Base-by-base conservation (phyloP, 1,139 yeast species). In the Taphrina deformans region DNA sequence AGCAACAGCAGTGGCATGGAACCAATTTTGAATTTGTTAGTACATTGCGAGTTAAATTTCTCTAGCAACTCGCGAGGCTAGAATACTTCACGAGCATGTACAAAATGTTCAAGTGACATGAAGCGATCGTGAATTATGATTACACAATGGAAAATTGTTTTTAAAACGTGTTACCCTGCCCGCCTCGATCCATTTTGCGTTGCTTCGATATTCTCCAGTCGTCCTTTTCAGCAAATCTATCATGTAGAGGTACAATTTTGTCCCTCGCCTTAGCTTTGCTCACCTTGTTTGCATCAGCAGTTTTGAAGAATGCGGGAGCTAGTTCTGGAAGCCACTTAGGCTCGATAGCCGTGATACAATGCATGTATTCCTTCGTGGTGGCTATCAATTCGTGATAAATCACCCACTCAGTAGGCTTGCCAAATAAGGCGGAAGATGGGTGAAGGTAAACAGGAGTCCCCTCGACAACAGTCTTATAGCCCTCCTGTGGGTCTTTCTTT, bases 341-440 rank as follows among this genome's bases (percentile, higher is more conserved):
- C 66, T 90, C 95, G 62, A 93, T 86, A 3, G 83, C 80, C 0
- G 96, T 87, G 7, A 86, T 88, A 71, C 90, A 88, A 67, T 90
- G 95, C 97, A 93, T 90, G 74, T 91, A 93, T 78, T 92, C 98
- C 72, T 85, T 85, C 3, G 90, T 82, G 0, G 98, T 93, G 71
- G 89, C 79, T 55, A 92, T 79, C 65, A 93, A 79, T 4, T 95
- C 87, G 73, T 92, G 96, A 73, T 91, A 93, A 1, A 93, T 79
- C 62, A 91, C 95, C 72, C 88, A 88, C 68, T 87, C 91, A 1
- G 92, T 85, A 21, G 81, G 82, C 70, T 87, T 87, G 18, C 87
- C 88, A 73, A 84, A 88, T 38, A 93, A 75, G 0, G 95, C 81
- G 55, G 96, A 88, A 1, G 96, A 88, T 1, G 99, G 99, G 74